phyloP scores from a whole-genome alignment of 73 alveolate genomes.

The Stentor coeruleus region DNA sequence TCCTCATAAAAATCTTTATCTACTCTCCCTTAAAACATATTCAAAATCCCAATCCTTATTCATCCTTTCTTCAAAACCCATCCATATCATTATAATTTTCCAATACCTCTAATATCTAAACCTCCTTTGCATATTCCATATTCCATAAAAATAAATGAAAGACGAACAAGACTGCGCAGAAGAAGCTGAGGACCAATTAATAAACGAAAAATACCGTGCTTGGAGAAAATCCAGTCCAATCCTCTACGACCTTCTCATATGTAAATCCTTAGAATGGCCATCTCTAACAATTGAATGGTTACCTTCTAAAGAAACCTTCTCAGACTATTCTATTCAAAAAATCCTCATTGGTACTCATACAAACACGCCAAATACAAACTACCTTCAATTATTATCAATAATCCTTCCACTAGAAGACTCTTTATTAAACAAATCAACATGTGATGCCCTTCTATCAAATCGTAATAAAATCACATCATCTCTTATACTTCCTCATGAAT shows the following conservation, averaged over 20 bases:
- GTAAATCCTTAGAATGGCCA: conserved; percentile 96
- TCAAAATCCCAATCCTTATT: no score
- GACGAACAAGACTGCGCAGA: conserved; percentile 25
- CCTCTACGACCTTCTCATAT: conserved; percentile 86
- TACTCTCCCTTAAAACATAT: no score
- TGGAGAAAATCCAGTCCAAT: conserved; percentile 97
- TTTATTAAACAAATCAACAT: conserved; percentile 63
- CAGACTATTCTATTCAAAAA: conserved; percentile 63
- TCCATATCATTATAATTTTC: no score
- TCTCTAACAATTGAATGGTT: conserved; percentile 94
- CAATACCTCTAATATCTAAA: no score
- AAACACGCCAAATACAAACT: conserved; percentile 80
- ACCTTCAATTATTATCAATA: conserved; percentile 79
- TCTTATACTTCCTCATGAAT: conserved; percentile 83
- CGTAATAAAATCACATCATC: conserved; percentile 75
- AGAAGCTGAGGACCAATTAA: conserved; percentile 33
- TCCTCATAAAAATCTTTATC: no score
- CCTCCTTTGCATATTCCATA: no score
- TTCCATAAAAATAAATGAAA: no score
- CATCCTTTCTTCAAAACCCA: no score
- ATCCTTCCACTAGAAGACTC: conserved; percentile 80
- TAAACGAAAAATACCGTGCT: conserved; percentile 91
- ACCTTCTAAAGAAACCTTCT: conserved; percentile 43
- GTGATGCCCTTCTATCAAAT: conserved; percentile 55
- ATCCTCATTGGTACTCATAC: conserved; percentile 93